Base-by-base conservation (phyloP, 2,329 filamentous ascomycete genomes). In the Cladosporium sp. region DNA sequence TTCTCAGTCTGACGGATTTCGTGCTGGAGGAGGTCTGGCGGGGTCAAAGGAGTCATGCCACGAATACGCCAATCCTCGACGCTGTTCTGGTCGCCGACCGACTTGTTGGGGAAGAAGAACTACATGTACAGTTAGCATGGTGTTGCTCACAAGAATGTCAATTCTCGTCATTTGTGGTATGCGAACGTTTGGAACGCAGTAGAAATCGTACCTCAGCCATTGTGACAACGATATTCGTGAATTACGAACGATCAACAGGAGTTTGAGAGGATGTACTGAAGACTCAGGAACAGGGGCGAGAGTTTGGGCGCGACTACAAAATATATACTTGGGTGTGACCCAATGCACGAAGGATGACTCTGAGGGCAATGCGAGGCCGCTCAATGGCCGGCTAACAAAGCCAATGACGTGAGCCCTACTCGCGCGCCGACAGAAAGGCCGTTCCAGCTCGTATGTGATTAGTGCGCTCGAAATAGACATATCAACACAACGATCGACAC, bases 21-120 rank as follows among this genome's bases (percentile, higher is more conserved):
- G 62, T 87, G 85, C 73, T 90, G 86, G 70, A 97, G 88, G 67
- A 96, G 85, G 66, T 89, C 88, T 43, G 93, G 93, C 50, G 90
- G 88, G 73, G 96, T 94, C 72, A 97, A 81, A 70, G 93, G 91
- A 76, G 70, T 71, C 66, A 71, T 69, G 68, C 93, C 93, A 63
- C 88, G 88, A 63, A 81, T 81, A 61, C 79, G 77, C 76, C 76
- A 81, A 62, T 81, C 78, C 67, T 81, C 79, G 5, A 75, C 77
- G 67, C 74, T 77, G 58, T 74, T 68, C 55, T 75, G 74, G 70
- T 81, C 76, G 67, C 79, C 79, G 47, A 80, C 77, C 38, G 74
- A 72, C 65, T 76, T 74, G 71, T 81, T 81, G 64, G 76, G 75
- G 62, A 78, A 74, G 74, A 75, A 79, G 76, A 80, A 80, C 78